Evolutionary conservation across 2,329 filamentous ascomycete species (phyloP).

Genomic region (Aureobasidium sp.): DNA sequence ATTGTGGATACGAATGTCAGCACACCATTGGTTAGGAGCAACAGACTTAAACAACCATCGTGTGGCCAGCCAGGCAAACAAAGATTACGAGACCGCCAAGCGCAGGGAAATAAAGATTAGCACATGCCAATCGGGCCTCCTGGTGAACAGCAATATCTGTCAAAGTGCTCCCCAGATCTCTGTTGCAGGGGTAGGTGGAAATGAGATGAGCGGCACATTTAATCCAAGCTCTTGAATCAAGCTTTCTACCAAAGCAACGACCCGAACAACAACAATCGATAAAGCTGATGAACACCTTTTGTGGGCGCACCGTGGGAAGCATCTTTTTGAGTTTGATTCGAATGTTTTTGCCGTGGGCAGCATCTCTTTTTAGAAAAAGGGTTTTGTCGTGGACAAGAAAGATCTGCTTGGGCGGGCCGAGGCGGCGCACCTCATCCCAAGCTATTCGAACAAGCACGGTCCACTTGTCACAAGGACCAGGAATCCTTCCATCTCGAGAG

Average conservation of each 20-base stretch:
- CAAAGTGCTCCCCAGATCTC: conserved; percentile 1
- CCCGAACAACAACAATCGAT: conserved; percentile 2
- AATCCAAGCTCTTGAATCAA: not conserved
- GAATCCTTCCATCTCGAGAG: not conserved
- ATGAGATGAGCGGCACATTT: conserved; percentile 1
- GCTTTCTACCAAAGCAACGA: not conserved
- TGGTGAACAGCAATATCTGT: not conserved
- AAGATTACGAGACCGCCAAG: not conserved
- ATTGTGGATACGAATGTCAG: not conserved
- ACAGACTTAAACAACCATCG: not conserved
- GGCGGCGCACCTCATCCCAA: not conserved
- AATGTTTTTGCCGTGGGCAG: not conserved
- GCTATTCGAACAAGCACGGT: not conserved
- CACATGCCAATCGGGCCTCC: conserved; percentile 1
- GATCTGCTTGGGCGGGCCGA: conserved; percentile 6
- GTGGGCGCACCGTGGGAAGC: not conserved
- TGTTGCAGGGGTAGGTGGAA: not conserved
- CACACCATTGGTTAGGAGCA: not conserved
- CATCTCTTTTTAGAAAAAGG: conserved; percentile 4
- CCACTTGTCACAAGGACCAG: conserved; percentile 1
- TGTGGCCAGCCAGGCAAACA: not conserved
- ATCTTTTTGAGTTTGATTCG: not conserved
- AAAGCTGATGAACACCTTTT: not conserved
- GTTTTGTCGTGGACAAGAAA: not conserved
- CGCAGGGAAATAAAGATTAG: conserved; percentile 7